Evolutionary conservation across 352 stramenopile species (phyloP).

Genomic region (Phytophthora pluvialis): DNA sequence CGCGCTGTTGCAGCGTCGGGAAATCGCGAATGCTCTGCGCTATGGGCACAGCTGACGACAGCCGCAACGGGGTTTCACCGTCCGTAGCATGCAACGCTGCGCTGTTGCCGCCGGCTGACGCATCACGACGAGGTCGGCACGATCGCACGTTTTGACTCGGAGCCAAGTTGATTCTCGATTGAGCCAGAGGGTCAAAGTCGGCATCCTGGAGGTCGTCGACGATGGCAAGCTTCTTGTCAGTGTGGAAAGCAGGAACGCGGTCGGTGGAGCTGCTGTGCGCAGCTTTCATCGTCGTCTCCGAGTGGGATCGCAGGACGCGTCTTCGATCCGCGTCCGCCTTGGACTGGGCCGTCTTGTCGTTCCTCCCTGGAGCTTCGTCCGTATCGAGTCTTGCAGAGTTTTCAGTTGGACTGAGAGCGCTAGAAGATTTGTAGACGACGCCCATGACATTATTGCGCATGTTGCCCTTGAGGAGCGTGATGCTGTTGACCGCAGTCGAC

Average conservation of each 20-base stretch:
- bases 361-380: neutral
- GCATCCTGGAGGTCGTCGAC: slow-evolving; percentile 5
- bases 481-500: slow-evolving; percentile 62
- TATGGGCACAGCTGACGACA: slow-evolving; percentile 21
- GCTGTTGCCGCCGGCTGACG: slow-evolving; percentile 1
- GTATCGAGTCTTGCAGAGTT: slow-evolving; percentile 4
- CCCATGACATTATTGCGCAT: slow-evolving; percentile 66
- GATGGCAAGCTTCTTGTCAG: neutral
- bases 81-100: slow-evolving; percentile 3
- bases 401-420: slow-evolving; percentile 21
- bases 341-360: neutral
- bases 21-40: slow-evolving; percentile 50
- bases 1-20: slow-evolving; percentile 52
- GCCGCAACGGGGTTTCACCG: neutral
- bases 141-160: slow-evolving; percentile 6
- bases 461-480: slow-evolving; percentile 67
- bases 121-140: slow-evolving; percentile 13
- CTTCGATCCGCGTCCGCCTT: slow-evolving; percentile 22
- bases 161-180: slow-evolving; percentile 14
- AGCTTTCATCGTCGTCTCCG: slow-evolving; percentile 49
- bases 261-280: neutral
- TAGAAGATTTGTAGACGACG: slow-evolving; percentile 33
- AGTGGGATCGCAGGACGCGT: slow-evolving; percentile 49
- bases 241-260: neutral
- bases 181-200: slow-evolving; percentile 11